Evolutionary conservation across 306 rosid genomes (phyloP), one percentile per base, ranked within the genome.

Genomic region (Prunus campanulata): DNA sequence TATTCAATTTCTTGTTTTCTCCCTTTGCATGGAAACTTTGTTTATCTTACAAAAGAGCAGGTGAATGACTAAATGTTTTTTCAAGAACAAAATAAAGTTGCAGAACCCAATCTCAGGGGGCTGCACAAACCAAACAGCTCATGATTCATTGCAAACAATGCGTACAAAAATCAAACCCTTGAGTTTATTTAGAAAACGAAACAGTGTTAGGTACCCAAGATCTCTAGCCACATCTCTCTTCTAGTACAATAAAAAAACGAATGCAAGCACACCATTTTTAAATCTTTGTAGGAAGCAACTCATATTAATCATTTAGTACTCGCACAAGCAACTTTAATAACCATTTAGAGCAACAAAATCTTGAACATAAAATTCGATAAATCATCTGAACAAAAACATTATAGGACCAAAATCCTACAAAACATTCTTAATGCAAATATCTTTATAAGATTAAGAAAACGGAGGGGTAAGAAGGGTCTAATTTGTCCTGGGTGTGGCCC

Each of bases 401-500:
- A 69, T 27, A 73, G 35, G 19, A 50, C 32, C 48, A 68, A 67
- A 54, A 49, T n/a, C 35, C 77, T 30, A 57, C 61, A 59, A 74
- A 73, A 67, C 50, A 64, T n/a, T 64, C 72, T 14, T 54, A 27
- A 57, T 4, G 70, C 49, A 35, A 71, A 52, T 63, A 62, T 77
- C 56, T 70, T 69, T 14, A 32, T 42, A 50, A 60, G 35, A 24
- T 27, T 47, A 8, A 19, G 29, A 30, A 49, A 61, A 74, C 39
- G 12, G 14, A 60, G 25, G 18, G 66, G n/a, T 25, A 2, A 24
- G 42, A 48, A 25, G 46, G 18, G 42, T 62, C 84, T 86, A 88
- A 76, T 82, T 88, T 29, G 92, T 68, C 74, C 92, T 83, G 22
- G 92, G 92, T 2, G 92, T 88, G 39, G 92, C 92, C 92, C 92